phyloP scores from a whole-genome alignment of 768 basidiomycete genomes.

The Cubamyces sp. region DNA sequence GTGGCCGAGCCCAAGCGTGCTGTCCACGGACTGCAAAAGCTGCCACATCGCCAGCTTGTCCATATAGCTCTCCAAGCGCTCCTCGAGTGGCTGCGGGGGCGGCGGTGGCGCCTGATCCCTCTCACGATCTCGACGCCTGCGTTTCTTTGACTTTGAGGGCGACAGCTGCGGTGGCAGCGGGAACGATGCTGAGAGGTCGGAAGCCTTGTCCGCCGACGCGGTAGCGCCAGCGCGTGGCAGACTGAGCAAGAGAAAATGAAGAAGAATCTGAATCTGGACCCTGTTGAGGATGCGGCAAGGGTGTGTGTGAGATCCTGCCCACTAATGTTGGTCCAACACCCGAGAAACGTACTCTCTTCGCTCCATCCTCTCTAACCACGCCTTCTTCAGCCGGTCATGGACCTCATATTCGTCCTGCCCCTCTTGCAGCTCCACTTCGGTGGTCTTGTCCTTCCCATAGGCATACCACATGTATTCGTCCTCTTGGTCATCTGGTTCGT shows the following conservation, averaged over 20 bases:
- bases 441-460: conserved; percentile 60
- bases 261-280: conserved; percentile 74
- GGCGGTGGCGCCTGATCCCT: conserved; percentile 13
- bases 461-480: conserved; percentile 82
- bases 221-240: conserved; percentile 50
- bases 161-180: conserved; percentile 25
- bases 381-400: conserved; percentile 56
- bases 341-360: conserved; percentile 46
- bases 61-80: conserved; percentile 73
- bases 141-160: conserved; percentile 29
- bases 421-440: conserved; percentile 22
- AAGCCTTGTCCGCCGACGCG: conserved; percentile 25
- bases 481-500: conserved; percentile 65
- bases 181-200: conserved; percentile 9
- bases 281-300: conserved; percentile 41
- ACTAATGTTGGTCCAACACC: conserved; percentile 3
- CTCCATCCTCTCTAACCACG: conserved; percentile 70
- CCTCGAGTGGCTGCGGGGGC: conserved; percentile 40
- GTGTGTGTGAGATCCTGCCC: conserved; percentile 7
- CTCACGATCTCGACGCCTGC: conserved; percentile 32
- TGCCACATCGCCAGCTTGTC: conserved; percentile 84
- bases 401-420: conserved; percentile 37
- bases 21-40: conserved; percentile 47
- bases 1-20: conserved; percentile 10
- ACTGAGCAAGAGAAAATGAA: conserved; percentile 68